Conservation (phyloP, 805 yeast species). For the Yarrowia phangngaensis region DNA sequence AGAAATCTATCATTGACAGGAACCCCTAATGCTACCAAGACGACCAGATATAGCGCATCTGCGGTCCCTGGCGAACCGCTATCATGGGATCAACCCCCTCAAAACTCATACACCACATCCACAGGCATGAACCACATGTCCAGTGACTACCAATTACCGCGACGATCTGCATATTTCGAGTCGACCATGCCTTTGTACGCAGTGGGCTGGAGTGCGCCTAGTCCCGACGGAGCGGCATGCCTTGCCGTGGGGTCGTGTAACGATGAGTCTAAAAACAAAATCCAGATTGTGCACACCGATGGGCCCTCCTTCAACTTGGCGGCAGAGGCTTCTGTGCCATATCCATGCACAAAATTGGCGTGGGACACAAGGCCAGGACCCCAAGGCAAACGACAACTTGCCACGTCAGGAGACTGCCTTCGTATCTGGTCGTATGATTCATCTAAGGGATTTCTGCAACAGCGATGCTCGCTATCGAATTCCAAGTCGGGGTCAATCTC, state of each 20-base stretch:
- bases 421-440: constrained; percentile 56
- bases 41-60: constrained; percentile 16
- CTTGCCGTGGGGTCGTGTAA: constrained; percentile 73
- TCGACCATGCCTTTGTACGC: constrained; percentile 50
- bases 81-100: constrained; percentile 26
- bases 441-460: constrained; percentile 39
- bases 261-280: constrained; percentile 68
- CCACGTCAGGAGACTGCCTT: constrained; percentile 69
- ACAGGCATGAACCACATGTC: constrained; percentile 16
- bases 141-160: constrained; percentile 3
- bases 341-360: constrained; percentile 66
- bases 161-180: constrained; percentile 45
- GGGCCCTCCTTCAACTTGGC: constrained; percentile 42
- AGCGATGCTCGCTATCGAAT: constrained; percentile 43
- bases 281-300: constrained; percentile 40
- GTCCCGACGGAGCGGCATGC: constrained; percentile 43
- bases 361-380: constrained; percentile 57
- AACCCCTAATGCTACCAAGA: constrained; percentile 1
- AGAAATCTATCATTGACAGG: not conserved
- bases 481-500: constrained; percentile 54
- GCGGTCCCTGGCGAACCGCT: constrained; percentile 12
- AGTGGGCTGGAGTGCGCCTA: constrained; percentile 50
- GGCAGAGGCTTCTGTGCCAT: constrained; percentile 53
- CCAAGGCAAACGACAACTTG: constrained; percentile 46
- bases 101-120: constrained; percentile 28